phyloP scores from a whole-genome alignment of 1,139 yeast species.

The Debaryomyces sp. region DNA sequence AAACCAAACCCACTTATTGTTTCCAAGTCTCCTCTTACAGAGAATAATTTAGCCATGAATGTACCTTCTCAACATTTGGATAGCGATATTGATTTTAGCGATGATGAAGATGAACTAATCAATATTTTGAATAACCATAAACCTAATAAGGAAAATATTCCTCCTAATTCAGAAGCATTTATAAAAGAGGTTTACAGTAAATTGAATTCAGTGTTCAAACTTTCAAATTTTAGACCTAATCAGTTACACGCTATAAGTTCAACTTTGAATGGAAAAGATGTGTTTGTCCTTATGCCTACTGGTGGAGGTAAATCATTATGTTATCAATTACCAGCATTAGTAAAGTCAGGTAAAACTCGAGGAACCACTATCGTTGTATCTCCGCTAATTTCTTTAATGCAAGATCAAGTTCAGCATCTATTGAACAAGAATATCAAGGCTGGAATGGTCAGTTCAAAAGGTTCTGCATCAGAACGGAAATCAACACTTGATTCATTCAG shows the following conservation, averaged over 20 bases:
- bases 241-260: conserved; percentile 88
- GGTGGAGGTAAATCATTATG: conserved; percentile 99
- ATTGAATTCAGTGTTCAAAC: conserved; percentile 60
- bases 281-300: conserved; percentile 96
- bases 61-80: conserved; percentile 16
- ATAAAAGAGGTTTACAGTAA: conserved; percentile 61
- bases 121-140: conserved; percentile 20
- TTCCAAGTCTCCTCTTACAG: conserved; percentile 7
- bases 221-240: conserved; percentile 73
- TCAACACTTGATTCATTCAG: conserved; percentile 64
- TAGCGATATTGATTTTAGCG: conserved; percentile 36
- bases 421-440: conserved; percentile 69
- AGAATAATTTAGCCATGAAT: not conserved
- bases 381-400: conserved; percentile 95
- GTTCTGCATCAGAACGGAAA: conserved; percentile 63
- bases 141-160: conserved; percentile 17
- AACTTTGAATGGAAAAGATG: conserved; percentile 80
- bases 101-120: conserved; percentile 40
- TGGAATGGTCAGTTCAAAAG: conserved; percentile 85
- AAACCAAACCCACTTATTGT: conserved; percentile 5
- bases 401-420: conserved; percentile 91
- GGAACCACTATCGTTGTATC: conserved; percentile 94
- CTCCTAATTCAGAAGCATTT: conserved; percentile 39
- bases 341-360: conserved; percentile 67
- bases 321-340: conserved; percentile 91